phyloP scores from a whole-genome alignment of 2,329 filamentous ascomycete species.

The Sporothrix schenckii region DNA sequence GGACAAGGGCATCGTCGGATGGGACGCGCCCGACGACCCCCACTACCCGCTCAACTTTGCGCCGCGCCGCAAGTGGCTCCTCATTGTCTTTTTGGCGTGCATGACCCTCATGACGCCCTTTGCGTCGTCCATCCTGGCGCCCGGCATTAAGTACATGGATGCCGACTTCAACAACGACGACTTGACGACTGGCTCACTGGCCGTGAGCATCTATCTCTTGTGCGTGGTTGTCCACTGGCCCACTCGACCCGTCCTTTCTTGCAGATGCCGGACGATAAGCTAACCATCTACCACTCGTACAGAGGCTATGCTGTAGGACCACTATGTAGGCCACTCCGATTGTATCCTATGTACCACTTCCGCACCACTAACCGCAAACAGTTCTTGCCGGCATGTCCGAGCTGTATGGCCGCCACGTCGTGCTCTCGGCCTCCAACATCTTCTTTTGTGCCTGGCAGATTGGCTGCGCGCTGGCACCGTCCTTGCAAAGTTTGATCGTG shows the following conservation, averaged over 20 bases:
- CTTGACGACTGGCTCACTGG: conserved; percentile 53
- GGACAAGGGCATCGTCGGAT: conserved; percentile 58
- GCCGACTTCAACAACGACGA: conserved; percentile 51
- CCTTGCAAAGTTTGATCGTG: conserved; percentile 47
- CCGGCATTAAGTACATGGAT: conserved; percentile 51
- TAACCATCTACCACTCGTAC: conserved; percentile 2
- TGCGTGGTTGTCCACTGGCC: not conserved
- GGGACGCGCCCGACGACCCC: conserved; percentile 62
- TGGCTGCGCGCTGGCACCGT: conserved; percentile 64
- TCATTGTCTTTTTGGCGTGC: conserved; percentile 57
- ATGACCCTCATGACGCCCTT: conserved; percentile 69
- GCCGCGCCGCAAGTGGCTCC: conserved; percentile 59
- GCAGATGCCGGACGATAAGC: conserved; percentile 3
- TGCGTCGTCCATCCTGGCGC: conserved; percentile 63
- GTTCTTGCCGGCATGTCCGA: conserved; percentile 40
- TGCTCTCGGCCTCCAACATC: conserved; percentile 71
- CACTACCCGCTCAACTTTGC: conserved; percentile 63
- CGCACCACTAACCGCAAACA: conserved; percentile 40
- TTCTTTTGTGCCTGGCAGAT: conserved; percentile 68
- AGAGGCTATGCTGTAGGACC: conserved; percentile 62
- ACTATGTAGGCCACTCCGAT: conserved; percentile 49
- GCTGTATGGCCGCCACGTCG: conserved; percentile 52
- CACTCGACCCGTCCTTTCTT: not conserved
- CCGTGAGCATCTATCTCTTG: conserved; percentile 64
- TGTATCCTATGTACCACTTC: conserved; percentile 45